These are phyloP conservation scores for Purshia tridentata DNA, from an alignment of 306 rosid genomes.

Conservation along the genomic window DNA sequence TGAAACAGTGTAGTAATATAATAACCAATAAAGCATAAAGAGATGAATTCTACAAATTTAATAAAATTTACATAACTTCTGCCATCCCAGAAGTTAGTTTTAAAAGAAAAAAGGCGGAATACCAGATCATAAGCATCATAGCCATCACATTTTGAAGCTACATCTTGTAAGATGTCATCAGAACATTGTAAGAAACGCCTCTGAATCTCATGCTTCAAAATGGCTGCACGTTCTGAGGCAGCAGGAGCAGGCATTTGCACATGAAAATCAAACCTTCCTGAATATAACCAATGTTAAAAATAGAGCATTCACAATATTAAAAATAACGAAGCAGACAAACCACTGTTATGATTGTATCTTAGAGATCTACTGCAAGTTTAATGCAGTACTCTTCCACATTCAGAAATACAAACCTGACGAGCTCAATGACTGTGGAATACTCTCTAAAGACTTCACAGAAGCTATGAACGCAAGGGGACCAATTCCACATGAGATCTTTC, in stretches of 20 bases:
- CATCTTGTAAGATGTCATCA: constrained; percentile 66
- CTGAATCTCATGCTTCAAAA: constrained; percentile 79
- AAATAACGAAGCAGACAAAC: constrained; percentile 9
- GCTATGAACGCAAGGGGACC: constrained; percentile 85
- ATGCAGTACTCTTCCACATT: constrained; percentile 2
- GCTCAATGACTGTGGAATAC: constrained; percentile 71
- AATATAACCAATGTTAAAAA: constrained; percentile 22
- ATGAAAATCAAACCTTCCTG: constrained; percentile 93
- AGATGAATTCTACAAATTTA: background rate
- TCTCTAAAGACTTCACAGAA: constrained; percentile 66
- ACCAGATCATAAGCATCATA: constrained; percentile 99
- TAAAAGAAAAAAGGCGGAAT: constrained; percentile 30
- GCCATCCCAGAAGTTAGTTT: background rate
- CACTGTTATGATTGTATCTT: background rate
- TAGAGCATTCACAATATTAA: constrained; percentile 24
- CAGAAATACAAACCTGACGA: constrained; percentile 73
- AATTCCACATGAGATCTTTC: constrained; percentile 68
- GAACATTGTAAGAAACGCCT: constrained; percentile 71
- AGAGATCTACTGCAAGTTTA: background rate
- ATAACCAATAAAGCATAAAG: background rate
- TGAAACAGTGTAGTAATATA: constrained; percentile 15
- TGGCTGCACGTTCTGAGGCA: constrained; percentile 78
- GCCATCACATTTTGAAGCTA: constrained; percentile 90
- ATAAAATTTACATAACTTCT: background rate
- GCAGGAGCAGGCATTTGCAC: constrained; percentile 88